Evolutionary conservation across 345 rosid species (phyloP), one percentile per base, ranked within the genome.

Genomic region (Gossypium mustelinum): DNA sequence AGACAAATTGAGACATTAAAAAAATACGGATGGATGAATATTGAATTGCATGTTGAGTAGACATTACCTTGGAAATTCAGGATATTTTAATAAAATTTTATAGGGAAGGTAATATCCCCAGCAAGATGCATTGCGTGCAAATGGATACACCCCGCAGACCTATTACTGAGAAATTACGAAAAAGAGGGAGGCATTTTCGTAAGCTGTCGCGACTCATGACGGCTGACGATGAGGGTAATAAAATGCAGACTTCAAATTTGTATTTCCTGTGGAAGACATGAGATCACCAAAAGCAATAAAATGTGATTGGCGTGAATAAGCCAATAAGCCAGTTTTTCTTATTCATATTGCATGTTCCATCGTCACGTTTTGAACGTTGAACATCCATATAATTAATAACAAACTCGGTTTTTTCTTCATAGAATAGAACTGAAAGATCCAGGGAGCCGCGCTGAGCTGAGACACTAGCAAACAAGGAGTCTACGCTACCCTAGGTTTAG

Each of bases 61-160:
- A 24, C 22, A 14, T 16, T 3, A 16, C 18, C 29, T 25, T 7
- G 13, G 20, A 9, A 51, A 68, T 47, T 48, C 18, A 14, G 41
- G 39, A 13, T 14, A 62, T 29, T 62, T 29, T 17, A 64, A 34
- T 64, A 17, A 41, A 41, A n/a, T 10, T 16, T 41, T 9, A 41
- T 16, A 34, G 22, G 13, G 16, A 64, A 13, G 20, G 11, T 3
- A 47, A 7, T 68, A n/a, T 63, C 65, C n/a, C 16, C n/a, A 8
- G 18, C 29, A 59, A 59, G 72, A 56, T 68, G 58, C 44, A 68
- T 50, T 50, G 72, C 72, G 44, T 68, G 25, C 2, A 47, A 50
- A 50, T 9, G 3, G 57, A 22, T 48, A 16, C 44, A 24, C 2
- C 29, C 57, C 22, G 57, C 54, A 20, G 71, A 47, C 41, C 41